Base-by-base conservation (phyloP, 2,329 filamentous ascomycete species). In the Penicillium sp. region DNA sequence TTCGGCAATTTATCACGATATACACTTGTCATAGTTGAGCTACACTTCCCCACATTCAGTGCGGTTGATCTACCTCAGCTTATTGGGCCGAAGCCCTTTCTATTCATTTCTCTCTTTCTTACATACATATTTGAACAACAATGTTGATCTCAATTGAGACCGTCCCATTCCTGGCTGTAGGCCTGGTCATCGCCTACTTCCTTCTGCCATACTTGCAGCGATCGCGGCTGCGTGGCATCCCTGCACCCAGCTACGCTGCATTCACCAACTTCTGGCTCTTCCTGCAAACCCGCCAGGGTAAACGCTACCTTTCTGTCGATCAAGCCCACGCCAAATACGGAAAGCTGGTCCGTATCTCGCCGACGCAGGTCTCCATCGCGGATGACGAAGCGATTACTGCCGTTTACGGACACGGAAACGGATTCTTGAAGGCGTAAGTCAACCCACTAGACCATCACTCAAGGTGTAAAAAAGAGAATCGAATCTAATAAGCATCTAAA, bases 191-290 rank as follows among this genome's bases (percentile, higher is more conserved):
- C 29, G 72, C 84, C 26, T 86, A 81, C 75, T 87, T 81, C 66
- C 44, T 86, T 37, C 70, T 86, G 25, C 85, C 85, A 0, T 87
- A 85, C 70, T 64, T 87, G 43, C 78, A 82, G 47, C 82, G 81
- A 63, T 80, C 77, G 76, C 77, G 79, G 31, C 80, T 87, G 60
- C 78, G 72, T 48, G 73, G 77, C 52, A 78, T 85, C 6, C 83
- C 83, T 1, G 74, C 77, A 5, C 82, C 83, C 1, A 75, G 79
- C n/a, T 70, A 78, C 1, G 86, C 87, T 3, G 80, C 81, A 14
- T 91, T 93, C 72, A 85, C 87, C 29, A 92, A 92, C 66, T 76
- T 96, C 27, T 97, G 93, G 93, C 83, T 96, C 23, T 75, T 96
- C 50, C 77, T 80, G 9, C 82, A 87, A 13, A 80, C 79, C 53